Evolutionary conservation across 768 basidiomycete species (phyloP).

Genomic region (Cystobasidium tubakii): DNA sequence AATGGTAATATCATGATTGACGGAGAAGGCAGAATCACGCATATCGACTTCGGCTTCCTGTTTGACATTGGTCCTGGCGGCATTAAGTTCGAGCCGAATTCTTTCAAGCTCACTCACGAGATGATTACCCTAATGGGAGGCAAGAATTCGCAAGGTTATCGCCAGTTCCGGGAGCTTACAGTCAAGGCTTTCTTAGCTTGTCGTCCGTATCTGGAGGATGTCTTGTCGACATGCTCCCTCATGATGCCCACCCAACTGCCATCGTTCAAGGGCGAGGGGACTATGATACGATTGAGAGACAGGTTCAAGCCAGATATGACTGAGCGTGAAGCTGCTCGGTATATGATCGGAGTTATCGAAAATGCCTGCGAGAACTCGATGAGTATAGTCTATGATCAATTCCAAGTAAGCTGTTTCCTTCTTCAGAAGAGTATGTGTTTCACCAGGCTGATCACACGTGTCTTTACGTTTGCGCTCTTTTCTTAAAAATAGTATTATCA

Average conservation of each 20-base stretch:
- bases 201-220: constrained; percentile 85
- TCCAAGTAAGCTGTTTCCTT: constrained; percentile 21
- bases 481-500: constrained; percentile 14
- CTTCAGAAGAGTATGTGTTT: neutral
- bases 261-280: constrained; percentile 91
- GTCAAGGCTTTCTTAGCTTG: constrained; percentile 95
- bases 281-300: constrained; percentile 77
- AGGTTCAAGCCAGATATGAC: constrained; percentile 74
- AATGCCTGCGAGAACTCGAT: constrained; percentile 94
- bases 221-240: constrained; percentile 77
- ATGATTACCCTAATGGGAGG: constrained; percentile 99
- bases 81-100: constrained; percentile 95
- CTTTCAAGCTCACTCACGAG: constrained; percentile 97
- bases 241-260: constrained; percentile 95
- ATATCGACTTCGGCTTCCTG: constrained; percentile 91
- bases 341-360: constrained; percentile 77
- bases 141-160: constrained; percentile 84
- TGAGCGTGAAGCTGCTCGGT: constrained; percentile 88
- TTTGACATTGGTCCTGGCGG: constrained; percentile 80
- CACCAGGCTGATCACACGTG: neutral
- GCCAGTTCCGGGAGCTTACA: constrained; percentile 83
- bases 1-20: constrained; percentile 99
- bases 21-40: constrained; percentile 91
- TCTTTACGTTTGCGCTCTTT: too few species aligned
- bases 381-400: constrained; percentile 91